These are phyloP conservation scores for Apostasia shenzhenica DNA, from an alignment of 106 monocot species.

Conservation along the genomic window DNA sequence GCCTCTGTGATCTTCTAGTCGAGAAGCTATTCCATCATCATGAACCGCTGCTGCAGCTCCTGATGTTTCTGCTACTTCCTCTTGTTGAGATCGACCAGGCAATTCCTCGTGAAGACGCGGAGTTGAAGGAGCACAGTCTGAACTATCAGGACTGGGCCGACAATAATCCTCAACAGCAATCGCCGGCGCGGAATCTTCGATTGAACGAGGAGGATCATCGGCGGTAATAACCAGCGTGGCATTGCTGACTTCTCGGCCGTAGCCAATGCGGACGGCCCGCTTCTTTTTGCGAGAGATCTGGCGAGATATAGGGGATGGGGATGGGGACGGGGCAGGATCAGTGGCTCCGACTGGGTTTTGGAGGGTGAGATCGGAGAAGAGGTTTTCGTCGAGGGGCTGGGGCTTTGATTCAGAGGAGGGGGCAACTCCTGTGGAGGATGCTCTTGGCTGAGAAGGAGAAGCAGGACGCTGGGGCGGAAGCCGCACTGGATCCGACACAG, in stretches of 20 bases:
- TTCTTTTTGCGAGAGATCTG: conserved; percentile 90
- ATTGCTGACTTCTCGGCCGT: conserved; percentile 43
- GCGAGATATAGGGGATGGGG: conserved; percentile 14
- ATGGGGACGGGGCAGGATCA: conserved; percentile 1
- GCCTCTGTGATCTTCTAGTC: neutral
- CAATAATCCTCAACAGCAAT: neutral
- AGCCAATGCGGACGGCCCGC: conserved; percentile 74
- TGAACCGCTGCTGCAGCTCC: neutral
- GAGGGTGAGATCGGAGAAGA: conserved; percentile 92
- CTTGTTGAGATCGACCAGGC: neutral
- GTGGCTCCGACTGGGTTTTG: conserved; percentile 9
- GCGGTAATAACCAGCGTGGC: neutral
- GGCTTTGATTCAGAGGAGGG: conserved; percentile 4
- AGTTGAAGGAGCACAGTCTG: neutral
- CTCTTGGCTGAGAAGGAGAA: neutral
- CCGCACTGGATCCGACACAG: neutral
- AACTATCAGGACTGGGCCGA: neutral
- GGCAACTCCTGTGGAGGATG: neutral
- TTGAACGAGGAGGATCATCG: neutral
- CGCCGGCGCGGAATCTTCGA: neutral
- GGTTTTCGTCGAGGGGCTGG: conserved; percentile 67
- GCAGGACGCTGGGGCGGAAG: neutral
- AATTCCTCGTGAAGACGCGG: neutral
- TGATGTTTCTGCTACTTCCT: conserved; percentile 9
- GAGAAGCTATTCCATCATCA: conserved; percentile 2